These are phyloP conservation scores for Gomphus bonarii DNA, from an alignment of 1,284 basidiomycete species.

Conservation along the genomic window DNA sequence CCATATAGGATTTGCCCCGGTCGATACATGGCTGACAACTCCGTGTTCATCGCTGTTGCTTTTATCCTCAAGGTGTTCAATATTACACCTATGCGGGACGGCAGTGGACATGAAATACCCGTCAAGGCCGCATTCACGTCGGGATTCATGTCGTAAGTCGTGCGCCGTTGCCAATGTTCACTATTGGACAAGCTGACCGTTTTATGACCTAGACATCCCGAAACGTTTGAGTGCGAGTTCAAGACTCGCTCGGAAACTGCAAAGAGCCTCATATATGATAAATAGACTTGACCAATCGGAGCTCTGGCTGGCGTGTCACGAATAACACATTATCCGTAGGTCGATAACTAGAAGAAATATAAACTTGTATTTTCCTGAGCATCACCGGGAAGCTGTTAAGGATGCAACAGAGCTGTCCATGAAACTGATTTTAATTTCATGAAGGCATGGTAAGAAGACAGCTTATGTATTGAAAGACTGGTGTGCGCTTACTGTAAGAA, in stretches of 20 bases:
- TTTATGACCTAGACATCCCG: neutral
- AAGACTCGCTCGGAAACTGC: neutral
- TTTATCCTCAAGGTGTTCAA: constrained; percentile 22
- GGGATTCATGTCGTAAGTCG: neutral
- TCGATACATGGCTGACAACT: constrained; percentile 22
- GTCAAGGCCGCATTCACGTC: constrained; percentile 9
- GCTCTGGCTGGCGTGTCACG: too few relatives aligned
- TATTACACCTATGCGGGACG: constrained; percentile 20
- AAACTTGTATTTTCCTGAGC: too few relatives aligned
- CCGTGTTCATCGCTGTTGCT: constrained; percentile 23
- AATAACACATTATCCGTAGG: too few relatives aligned
- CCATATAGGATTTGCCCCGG: constrained; percentile 21
- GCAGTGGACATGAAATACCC: constrained; percentile 20
- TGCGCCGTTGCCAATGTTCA: too few relatives aligned
- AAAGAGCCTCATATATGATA: neutral
- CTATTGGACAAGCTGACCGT: neutral
- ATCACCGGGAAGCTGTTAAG: too few relatives aligned
- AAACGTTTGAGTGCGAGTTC: neutral
- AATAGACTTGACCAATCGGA: too few relatives aligned
- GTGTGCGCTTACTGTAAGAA: too few relatives aligned
- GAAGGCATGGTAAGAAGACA: too few relatives aligned
- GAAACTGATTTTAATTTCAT: too few relatives aligned
- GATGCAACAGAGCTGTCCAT: too few relatives aligned
- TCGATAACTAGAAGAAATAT: too few relatives aligned
- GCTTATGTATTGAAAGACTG: too few relatives aligned